Base-by-base conservation (phyloP, 257 asterid genomes). In the Craterostigma plantagineum region DNA sequence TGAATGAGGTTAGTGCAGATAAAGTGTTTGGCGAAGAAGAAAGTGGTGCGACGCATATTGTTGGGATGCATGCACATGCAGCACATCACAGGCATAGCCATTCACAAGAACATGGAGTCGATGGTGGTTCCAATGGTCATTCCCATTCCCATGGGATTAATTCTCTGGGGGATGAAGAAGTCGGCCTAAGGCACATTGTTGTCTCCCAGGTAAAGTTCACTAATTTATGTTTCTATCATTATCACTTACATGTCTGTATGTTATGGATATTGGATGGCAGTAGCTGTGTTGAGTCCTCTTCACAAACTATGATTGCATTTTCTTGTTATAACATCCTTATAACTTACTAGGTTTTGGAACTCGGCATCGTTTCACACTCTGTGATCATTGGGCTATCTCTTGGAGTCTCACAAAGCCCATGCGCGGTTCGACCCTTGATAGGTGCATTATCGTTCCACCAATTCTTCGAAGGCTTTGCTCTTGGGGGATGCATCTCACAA, bases 401-500 rank as follows among this genome's bases (percentile, higher is more conserved):
- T 11, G 92, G 96, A 50, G 85, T 84, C 34, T 84, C 90, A 1
- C 76, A 75, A 27, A 85, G 92, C 69, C 92, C 94, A 0, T 81
- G 94, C 42, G 77, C 94, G 10, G 65, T 81, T 9, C 57, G 91
- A 48, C 94, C 96, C 44, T 60, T 77, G 42, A 72, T 85, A 0
- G 94, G 76, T 11, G 96, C 96, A 27, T 53, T 85, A 36, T 64
- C 96, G 7, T 85, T 81, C 63, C 94, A 85, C 47, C 94, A 81
- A 33, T 85, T 85, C 68, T 85, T 85, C 0, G 94, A 85, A 63
- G 96, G 91, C 4, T 85, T 85, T 50, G 96, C 94, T 27, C 63
- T 85, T 12, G 94, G 96, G 10, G 94, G 94, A 44, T 85, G 96
- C 77, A 81, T 85, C 36, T 81, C 93, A 10, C 83, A 81, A 53